Evolutionary conservation across 352 stramenopile genomes (phyloP), one percentile per base, ranked within the genome.

Genomic region (Globisporangium echinulatum): DNA sequence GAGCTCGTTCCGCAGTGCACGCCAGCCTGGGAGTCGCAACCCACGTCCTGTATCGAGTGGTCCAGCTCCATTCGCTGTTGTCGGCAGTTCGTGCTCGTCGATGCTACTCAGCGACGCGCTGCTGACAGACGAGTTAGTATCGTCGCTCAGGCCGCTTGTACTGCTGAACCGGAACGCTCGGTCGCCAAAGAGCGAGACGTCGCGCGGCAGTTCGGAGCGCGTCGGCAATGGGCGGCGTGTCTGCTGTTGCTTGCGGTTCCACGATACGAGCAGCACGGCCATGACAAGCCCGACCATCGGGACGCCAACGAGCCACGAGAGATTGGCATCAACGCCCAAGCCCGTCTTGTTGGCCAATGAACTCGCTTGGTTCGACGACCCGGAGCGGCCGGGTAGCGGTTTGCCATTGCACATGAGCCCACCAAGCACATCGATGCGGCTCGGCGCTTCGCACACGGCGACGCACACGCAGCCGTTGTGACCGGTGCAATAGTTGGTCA

Each of bases 11-110:
- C 78, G 67, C 52, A 80, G 68, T 1, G 75, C 74, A 39, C 75
- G 72, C 78, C 78, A 88, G 14, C 75, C 75, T 33, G 82, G 77
- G n/a, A 88, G 63, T 19, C 75, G 58, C n/a, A 51, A 50, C 42
- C 19, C 46, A 17, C 46, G 19, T 7, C 53, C n/a, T 17, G 39
- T 15, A 2, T 55, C 58, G 14, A 37, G 36, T 4, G 47, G 49
- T 33, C 25, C 25, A 33, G 25, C 25, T 33, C 25, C 25, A 33
- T 33, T 33, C 14, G 40, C 13, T 1, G 40, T 42, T 49, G 48
- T 43, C 19, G 48, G 54, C 59, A 57, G 47, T 52, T 55, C 33
- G 44, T 53, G 11, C 42, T 54, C 38, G 15, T 52, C 47, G n/a
- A 44, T 49, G 48, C 37, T 61, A 19, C 56, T 61, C 25, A 33